These are phyloP conservation scores for Claviceps sp. DNA, from an alignment of 2,329 filamentous ascomycete species.

Conservation along the genomic window DNA sequence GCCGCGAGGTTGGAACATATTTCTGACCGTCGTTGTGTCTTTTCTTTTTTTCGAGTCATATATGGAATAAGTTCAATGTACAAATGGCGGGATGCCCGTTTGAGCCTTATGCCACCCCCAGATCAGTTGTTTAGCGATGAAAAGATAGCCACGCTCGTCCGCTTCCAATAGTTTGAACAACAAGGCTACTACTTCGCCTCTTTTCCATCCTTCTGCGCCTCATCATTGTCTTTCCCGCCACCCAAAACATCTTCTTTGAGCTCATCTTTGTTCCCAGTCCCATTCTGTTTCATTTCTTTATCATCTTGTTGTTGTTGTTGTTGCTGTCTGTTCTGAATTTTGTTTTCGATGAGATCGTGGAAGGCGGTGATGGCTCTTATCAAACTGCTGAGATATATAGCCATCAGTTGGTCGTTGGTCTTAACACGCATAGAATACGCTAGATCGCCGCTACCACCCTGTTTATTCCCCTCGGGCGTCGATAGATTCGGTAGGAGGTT, in stretches of 20 bases:
- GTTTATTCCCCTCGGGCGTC: conserved; percentile 57
- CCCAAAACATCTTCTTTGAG: conserved; percentile 37
- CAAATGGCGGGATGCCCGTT: neutral
- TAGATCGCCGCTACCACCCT: conserved; percentile 64
- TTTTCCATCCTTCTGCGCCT: conserved; percentile 44
- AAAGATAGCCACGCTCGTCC: neutral
- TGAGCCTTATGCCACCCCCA: neutral
- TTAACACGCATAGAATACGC: conserved; percentile 97
- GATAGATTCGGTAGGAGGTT: conserved; percentile 94
- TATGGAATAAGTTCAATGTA: neutral
- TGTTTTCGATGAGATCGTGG: conserved; percentile 98
- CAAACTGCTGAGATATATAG: conserved; percentile 91
- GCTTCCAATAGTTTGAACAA: neutral
- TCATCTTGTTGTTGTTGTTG: conserved; percentile 89
- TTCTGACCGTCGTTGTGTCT: neutral
- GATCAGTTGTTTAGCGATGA: neutral
- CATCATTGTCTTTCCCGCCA: conserved; percentile 33
- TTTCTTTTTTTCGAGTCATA: neutral
- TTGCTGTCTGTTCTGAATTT: conserved; percentile 96
- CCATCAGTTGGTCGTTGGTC: conserved; percentile 98
- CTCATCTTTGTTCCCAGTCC: conserved; percentile 44
- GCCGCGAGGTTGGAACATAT: neutral
- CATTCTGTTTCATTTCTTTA: conserved; percentile 75
- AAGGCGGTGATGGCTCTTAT: conserved; percentile 97
- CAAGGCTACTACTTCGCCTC: conserved; percentile 32